phyloP scores from a whole-genome alignment of 2,329 filamentous ascomycete genomes.

The Phyllosticta citriasiana region DNA sequence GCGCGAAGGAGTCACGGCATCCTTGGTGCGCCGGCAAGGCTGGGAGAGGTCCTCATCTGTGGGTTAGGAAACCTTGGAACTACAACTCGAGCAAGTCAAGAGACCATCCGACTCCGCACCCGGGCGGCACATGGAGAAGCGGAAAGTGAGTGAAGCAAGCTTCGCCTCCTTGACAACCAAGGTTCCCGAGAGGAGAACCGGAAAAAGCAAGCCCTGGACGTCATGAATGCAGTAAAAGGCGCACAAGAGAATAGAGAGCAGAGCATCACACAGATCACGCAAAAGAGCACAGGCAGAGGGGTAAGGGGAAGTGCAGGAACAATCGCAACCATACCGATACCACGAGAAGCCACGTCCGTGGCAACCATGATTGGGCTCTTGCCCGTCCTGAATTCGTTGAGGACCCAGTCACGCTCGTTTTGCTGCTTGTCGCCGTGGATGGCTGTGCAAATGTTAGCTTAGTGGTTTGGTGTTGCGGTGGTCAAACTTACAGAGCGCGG shows the following conservation, averaged over 20 bases:
- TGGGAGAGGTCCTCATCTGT: constrained; percentile 44
- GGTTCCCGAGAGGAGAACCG: constrained; percentile 76
- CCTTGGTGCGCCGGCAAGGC: constrained; percentile 31
- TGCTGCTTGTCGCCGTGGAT: constrained; percentile 99
- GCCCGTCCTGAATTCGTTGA: constrained; percentile 98
- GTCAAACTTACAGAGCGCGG: constrained; percentile 69
- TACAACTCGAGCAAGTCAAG: constrained; percentile 70
- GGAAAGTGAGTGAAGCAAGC: constrained; percentile 64
- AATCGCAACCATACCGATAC: constrained; percentile 94
- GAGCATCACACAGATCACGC: constrained; percentile 65
- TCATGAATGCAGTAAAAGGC: constrained; percentile 67
- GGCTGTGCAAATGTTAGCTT: constrained; percentile 47
- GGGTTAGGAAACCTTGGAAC: constrained; percentile 61
- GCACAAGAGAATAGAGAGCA: constrained; percentile 86
- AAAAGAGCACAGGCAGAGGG: constrained; percentile 30
- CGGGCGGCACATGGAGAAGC: constrained; percentile 57
- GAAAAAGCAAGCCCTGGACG: constrained; percentile 80
- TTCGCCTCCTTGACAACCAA: constrained; percentile 73
- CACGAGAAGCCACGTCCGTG: constrained; percentile 98
- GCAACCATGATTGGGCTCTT: constrained; percentile 99
- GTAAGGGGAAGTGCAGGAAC: constrained; percentile 27
- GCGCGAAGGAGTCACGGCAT: constrained; percentile 38
- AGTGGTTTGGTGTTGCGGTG: constrained; percentile 19
- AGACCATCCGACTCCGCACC: constrained; percentile 70
- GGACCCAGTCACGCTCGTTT: constrained; percentile 98